Evolutionary conservation across 805 yeast genomes (phyloP), one percentile per base, ranked within the genome.

Genomic region (Candida montana): DNA sequence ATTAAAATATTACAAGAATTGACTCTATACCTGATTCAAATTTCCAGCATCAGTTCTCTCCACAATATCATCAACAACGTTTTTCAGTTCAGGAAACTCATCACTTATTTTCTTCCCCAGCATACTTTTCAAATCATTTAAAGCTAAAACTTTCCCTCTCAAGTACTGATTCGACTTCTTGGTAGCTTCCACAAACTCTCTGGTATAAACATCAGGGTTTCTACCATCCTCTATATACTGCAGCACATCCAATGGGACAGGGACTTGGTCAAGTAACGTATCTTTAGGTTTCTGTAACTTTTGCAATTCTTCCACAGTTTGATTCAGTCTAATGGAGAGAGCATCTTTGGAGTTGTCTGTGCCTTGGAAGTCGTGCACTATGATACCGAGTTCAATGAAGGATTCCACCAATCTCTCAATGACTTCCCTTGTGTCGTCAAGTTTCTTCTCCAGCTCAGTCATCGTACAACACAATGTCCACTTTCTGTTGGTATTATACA

Each of bases 171-270:
- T 93, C 34, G 89, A 80, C 52, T 87, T 81, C 31, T 89, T 81
- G n/a, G 93, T 83, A 28, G 91, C 86, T 59, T 93, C 99, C 13
- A 91, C 87, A 64, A 93, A 93, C 64, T 93, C 99, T 59, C 99
- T 75, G 1, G 98, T 89, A 62, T 93, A 93, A 31, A 93, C 89
- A 58, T 93, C 98, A 0, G 99, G 98, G 58, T 93, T 93, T 51
- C 99, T 71, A 2, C 99, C 99, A 55, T 88, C 95, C 57, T 93
- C 98, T 30, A 93, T 87, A 57, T 93, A 93, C 48, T 83, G 81
- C 12, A 89, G 68, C n/a, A 90, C 90, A 55, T 90, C 96, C 30
- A 83, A 61, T 1, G 96, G 96, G 3, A 85, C 71, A 1, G 80
- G 64, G 4, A 74, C 63, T 8, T 65, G 55, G 21, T 63, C 59